phyloP scores from a whole-genome alignment of 148 eudicot genomes.

The Pouteria glomerata region DNA sequence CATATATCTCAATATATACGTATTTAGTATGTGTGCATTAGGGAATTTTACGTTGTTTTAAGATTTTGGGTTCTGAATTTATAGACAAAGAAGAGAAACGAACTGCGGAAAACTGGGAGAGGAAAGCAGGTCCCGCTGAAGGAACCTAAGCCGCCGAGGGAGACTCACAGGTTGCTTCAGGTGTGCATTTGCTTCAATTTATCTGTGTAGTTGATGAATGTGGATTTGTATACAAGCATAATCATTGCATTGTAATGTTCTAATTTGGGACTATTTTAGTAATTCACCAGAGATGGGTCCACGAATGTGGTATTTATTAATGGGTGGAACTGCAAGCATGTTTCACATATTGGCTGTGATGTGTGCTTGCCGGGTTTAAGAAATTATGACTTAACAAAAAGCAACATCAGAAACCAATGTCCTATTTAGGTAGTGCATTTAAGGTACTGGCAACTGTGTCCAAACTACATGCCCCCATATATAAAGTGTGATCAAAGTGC shows the following conservation, averaged over 20 bases:
- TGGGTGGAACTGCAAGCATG: not conserved
- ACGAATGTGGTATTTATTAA: not conserved
- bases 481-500: no score
- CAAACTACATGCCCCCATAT: not conserved
- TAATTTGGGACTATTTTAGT: not conserved
- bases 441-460: not conserved
- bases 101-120: constrained; percentile 16
- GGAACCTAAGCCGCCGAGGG: constrained; percentile 25
- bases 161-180: constrained; percentile 62
- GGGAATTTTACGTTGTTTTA: not conserved
- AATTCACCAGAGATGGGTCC: not conserved
- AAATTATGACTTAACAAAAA: not conserved
- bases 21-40: no score
- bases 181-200: no score
- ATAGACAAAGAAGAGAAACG: constrained; percentile 55
- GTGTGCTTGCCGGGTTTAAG: not conserved
- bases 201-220: not conserved
- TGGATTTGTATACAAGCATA: no score
- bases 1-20: not conserved
- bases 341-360: not conserved
- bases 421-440: not conserved
- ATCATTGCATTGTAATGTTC: not conserved
- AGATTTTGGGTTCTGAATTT: constrained; percentile 5
- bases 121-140: no score
- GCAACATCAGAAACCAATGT: not conserved